Evolutionary conservation across 495 filamentous ascomycete genomes (phyloP), one percentile per base, ranked within the genome.

Genomic region (Hypoxylon trugodes): DNA sequence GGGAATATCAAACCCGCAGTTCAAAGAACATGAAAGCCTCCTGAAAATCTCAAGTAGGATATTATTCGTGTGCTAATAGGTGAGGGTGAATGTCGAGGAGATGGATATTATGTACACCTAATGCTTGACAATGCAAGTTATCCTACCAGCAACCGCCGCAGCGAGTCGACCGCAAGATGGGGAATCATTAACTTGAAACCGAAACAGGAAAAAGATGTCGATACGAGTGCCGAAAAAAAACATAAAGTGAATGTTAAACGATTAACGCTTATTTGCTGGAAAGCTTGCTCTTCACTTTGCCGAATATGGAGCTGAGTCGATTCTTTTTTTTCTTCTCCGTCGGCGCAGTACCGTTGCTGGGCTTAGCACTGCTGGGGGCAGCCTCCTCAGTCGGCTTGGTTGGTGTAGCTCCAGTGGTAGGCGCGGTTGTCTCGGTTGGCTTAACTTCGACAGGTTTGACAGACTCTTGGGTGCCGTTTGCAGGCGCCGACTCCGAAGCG

Each of bases 221-320:
- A 41, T 57, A 48, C 41, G 1, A 49, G 35, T 48, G 32, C 55
- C 43, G 24, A 73, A 64, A 62, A 10, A 53, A 68, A 65, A 68
- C 38, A 35, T 42, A 52, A 66, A 56, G 45, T 40, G 52, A 58
- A 40, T 24, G 58, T 38, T 33, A 49, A 51, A 38, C 47, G 21
- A 53, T 10, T 15, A 41, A 48, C 32, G 16, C 55, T 57, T 57
- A 65, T 59, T 68, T 72, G 49, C 73, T 57, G 36, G 69, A 59
- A 24, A 87, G 66, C 75, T 80, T 87, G 47, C 79, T 79, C 79
- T 85, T 87, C 40, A 89, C 48, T 70, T 80, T 84, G 62, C 76
- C 79, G 52, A 88, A 81, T 57, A 89, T 75, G 61, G 80, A 76
- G 48, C 73, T 81, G 51, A 86, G 66, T 69, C 87, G 82, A 73